A percentile compares a stretch with the other conserved stretches of the same genome.
phyloP scores from a whole-genome alignment of 805 yeast species.

The Yamadazyma kitorensis region DNA sequence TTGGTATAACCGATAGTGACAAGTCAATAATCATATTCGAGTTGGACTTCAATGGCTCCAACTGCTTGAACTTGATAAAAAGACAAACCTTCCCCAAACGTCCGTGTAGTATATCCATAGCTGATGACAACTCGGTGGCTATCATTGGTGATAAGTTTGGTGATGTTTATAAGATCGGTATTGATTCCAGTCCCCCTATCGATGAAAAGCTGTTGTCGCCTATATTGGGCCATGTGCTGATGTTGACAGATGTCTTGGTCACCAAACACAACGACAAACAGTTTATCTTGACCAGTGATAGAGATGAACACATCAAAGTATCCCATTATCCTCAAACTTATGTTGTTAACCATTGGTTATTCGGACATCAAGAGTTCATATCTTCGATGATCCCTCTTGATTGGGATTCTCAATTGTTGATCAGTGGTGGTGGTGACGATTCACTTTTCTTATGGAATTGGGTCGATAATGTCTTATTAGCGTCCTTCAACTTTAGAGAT shows the following conservation, averaged over 20 bases:
- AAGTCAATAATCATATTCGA: constrained; percentile 70
- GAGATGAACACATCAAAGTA: constrained; percentile 94
- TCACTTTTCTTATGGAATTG: constrained; percentile 77
- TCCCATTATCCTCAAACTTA: constrained; percentile 76
- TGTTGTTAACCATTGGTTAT: constrained; percentile 77
- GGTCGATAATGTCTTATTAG: constrained; percentile 46
- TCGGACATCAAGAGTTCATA: constrained; percentile 84
- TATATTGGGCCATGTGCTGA: constrained; percentile 91
- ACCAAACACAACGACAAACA: constrained; percentile 38
- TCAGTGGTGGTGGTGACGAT: constrained; percentile 93
- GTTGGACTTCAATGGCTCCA: constrained; percentile 31
- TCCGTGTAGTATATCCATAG: constrained; percentile 76
- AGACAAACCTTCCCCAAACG: constrained; percentile 85
- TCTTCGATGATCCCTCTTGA: constrained; percentile 59
- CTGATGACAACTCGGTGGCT: constrained; percentile 48
- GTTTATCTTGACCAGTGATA: constrained; percentile 74
- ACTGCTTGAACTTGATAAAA: constrained; percentile 51
- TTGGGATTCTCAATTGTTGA: constrained; percentile 48
- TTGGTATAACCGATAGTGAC: constrained; percentile 78
- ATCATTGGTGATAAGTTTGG: constrained; percentile 94
- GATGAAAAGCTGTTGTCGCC: constrained; percentile 54
- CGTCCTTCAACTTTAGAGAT: constrained; percentile 47
- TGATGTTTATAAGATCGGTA: constrained; percentile 71
- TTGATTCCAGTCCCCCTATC: constrained; percentile 34
- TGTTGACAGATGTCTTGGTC: constrained; percentile 76